phyloP scores from a whole-genome alignment of 495 filamentous ascomycete genomes.

The Penicillium atrosanguineum region DNA sequence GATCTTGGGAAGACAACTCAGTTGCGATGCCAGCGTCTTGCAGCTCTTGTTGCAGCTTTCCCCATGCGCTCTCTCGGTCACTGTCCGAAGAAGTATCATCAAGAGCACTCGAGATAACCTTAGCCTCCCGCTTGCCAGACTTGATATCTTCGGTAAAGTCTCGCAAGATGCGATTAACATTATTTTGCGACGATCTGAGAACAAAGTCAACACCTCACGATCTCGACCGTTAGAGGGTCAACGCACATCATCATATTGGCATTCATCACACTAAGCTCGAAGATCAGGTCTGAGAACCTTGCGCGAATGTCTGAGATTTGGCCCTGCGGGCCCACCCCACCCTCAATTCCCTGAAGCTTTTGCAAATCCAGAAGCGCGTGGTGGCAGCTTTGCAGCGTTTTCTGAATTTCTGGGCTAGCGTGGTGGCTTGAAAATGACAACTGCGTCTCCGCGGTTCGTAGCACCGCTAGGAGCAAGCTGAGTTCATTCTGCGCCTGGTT shows the following conservation, averaged over 20 bases:
- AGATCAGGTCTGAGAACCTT: conserved; percentile 11
- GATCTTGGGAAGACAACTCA: conserved; percentile 11
- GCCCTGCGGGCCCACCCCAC: not conserved
- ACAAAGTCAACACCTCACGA: not conserved
- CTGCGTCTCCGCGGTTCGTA: conserved; percentile 4
- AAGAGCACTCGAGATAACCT: conserved; percentile 4
- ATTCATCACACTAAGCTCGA: conserved; percentile 18
- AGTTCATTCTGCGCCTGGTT: conserved; percentile 18
- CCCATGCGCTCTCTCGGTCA: conserved; percentile 11
- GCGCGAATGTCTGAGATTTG: conserved; percentile 14
- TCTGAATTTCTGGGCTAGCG: not conserved
- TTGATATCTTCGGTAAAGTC: conserved; percentile 9
- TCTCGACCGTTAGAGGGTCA: not conserved
- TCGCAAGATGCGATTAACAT: conserved; percentile 9
- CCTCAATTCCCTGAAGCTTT: conserved; percentile 2
- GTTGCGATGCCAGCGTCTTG: conserved; percentile 7
- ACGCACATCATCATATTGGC: conserved; percentile 23
- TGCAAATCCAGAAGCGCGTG: conserved; percentile 13
- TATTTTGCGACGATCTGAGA: conserved; percentile 16
- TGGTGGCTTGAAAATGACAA: not conserved
- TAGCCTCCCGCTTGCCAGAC: conserved; percentile 2
- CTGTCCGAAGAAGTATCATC: not conserved
- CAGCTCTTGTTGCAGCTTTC: conserved; percentile 10
- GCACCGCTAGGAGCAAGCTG: conserved; percentile 6
- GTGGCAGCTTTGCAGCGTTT: conserved; percentile 10